Conservation (phyloP, 306 rosid species). For the Comarum palustre region DNA sequence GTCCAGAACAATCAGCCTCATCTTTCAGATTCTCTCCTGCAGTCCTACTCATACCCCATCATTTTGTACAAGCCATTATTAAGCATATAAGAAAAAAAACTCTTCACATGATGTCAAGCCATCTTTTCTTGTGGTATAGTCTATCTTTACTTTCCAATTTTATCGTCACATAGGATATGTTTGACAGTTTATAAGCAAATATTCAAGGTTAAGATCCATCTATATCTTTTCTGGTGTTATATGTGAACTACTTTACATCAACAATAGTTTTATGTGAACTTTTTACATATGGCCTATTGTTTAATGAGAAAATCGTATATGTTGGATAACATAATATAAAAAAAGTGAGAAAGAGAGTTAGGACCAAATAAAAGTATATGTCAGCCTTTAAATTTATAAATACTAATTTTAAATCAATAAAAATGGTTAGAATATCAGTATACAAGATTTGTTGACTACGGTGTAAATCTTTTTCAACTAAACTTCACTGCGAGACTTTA, state of each 20-base stretch:
- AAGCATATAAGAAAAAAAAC: not conserved
- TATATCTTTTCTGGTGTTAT: not conserved
- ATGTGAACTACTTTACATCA: conserved; percentile 8
- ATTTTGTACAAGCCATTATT: not conserved
- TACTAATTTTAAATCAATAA: too few species aligned
- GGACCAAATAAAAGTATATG: too few species aligned
- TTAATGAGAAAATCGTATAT: not conserved
- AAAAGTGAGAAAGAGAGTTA: too few species aligned
- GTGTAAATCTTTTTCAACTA: too few species aligned
- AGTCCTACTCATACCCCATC: not conserved
- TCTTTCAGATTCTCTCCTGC: not conserved
- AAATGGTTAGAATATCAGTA: too few species aligned
- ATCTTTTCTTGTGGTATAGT: not conserved
- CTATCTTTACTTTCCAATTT: not conserved
- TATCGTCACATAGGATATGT: not conserved
- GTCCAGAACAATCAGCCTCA: not conserved
- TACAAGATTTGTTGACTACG: too few species aligned
- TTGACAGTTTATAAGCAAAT: not conserved
- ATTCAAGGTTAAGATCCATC: not conserved
- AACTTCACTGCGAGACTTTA: too few species aligned
- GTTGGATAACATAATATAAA: too few species aligned
- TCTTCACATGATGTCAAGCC: not conserved
- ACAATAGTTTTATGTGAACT: not conserved
- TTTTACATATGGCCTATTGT: not conserved
- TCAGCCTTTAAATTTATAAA: too few species aligned